Evolutionary conservation across 2,329 filamentous ascomycete species (phyloP), one percentile per base, ranked within the genome.

Genomic region (Cladophialophora immunda): DNA sequence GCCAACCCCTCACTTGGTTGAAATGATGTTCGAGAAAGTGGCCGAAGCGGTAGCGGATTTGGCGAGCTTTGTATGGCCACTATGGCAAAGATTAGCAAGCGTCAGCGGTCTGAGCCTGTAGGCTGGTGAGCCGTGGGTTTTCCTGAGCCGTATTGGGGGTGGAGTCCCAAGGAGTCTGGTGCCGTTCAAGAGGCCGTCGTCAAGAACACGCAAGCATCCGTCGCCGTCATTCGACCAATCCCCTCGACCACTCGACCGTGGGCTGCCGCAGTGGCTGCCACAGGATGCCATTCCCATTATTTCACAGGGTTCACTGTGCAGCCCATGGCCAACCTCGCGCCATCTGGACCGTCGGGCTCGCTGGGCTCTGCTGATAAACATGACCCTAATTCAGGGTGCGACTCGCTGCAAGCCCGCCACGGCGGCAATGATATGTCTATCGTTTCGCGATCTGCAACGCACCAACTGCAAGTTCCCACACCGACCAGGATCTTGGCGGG

Each of bases 201-300:
- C 56, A 64, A 65, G 60, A 68, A 60, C 54, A 64, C 50, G 54
- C 53, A 52, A 55, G 47, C 67, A 66, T 68, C 53, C 63, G 62
- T 53, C 61, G 63, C 64, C 64, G 58, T 57, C 67, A 58, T 64
- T 62, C 56, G 32, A 64, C 64, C 67, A 68, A 68, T 68, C 67
- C 67, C 45, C 50, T 57, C 58, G 55, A 54, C 59, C 27, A 36
- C 50, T 61, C 53, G 60, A 47, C 30, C 64, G 67, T 68, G 38
- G 67, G 63, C 67, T 68, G 67, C 63, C 63, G 67, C 67, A 64
- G 63, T 64, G 67, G 67, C 63, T 66, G 67, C 63, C 63, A 68
- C 63, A 66, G 53, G 58, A 56, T 53, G 60, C 59, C 59, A 53
- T 55, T 50, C 17, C 36, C 25, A n/a, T n/a, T n/a, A n/a, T 45